Base-by-base conservation (phyloP, 352 stramenopile species). In the Phytophthora citricola region DNA sequence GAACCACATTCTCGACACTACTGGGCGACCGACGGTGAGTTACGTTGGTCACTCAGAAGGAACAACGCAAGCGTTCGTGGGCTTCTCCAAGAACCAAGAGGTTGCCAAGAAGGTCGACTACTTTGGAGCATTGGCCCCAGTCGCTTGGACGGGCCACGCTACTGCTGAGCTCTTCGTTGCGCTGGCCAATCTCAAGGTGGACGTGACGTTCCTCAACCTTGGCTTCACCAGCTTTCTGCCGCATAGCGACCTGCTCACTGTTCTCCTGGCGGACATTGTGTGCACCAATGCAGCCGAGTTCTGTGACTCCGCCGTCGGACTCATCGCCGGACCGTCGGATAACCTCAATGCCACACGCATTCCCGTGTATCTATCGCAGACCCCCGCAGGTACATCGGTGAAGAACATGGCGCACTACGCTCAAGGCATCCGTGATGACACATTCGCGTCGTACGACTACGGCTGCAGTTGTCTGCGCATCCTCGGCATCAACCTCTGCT, bases 351-450 rank as follows among this genome's bases (percentile, higher is more conserved):
- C 58, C 24, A 76, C 73, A 10, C 71, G 80, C 12, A 82, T 87
- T 26, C 77, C 84, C 26, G 80, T 89, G 7, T 89, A 87, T 58
- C 60, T 89, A 29, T 70, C 75, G 9, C 75, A 89, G 40, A 89
- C 78, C 1, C 80, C 80, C 0, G 75, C 80, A 4, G 76, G 80
- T 0, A 87, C 80, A 2, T 87, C 77, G 4, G 75, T 84, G 41
- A 85, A 77, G 68, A 89, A 85, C 66, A 68, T 89, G 54, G 80
- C 50, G 0, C 77, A 89, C 47, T 89, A 73, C 27, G 80, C 76
- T 3, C 80, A 87, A 64, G 61, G 66, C 24, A 87, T 89, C 34
- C 80, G 80, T 12, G 73, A 77, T 63, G 39, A 85, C 36, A 84
- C 73, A 17, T 89, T 85, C 63, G 55, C 68, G 4, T 71, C 57